These are phyloP conservation scores for Aspergillus pseudoviridinutans DNA, from an alignment of 2,329 filamentous ascomycete genomes.

Conservation along the genomic window DNA sequence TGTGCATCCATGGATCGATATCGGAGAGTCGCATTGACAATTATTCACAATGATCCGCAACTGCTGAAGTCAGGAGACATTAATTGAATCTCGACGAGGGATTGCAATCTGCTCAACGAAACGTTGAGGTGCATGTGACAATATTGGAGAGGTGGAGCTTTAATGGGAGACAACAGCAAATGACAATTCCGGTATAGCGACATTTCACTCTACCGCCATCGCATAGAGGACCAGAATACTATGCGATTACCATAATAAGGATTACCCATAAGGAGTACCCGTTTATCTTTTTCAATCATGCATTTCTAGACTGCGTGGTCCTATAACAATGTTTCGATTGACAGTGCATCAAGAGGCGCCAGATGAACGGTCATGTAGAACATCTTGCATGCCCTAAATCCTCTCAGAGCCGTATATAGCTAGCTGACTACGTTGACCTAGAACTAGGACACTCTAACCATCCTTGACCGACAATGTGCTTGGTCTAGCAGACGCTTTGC, in stretches of 20 bases:
- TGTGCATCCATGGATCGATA: background rate
- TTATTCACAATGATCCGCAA: background rate
- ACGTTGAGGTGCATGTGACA: background rate
- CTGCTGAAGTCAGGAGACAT: background rate
- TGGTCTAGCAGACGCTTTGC: background rate
- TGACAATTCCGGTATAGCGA: background rate
- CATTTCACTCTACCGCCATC: background rate
- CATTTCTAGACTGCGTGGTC: background rate
- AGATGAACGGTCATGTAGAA: background rate
- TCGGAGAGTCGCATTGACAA: background rate
- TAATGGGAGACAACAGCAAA: no score
- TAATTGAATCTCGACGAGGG: background rate
- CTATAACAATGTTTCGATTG: background rate
- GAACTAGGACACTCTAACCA: background rate
- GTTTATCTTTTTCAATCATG: background rate
- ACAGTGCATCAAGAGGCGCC: background rate
- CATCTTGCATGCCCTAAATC: background rate
- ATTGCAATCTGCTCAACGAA: background rate
- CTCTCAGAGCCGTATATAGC: background rate
- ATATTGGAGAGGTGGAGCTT: background rate
- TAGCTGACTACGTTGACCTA: background rate
- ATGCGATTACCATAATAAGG: background rate
- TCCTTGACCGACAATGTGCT: background rate
- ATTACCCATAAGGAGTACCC: background rate
- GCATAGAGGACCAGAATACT: background rate